These are phyloP conservation scores for Beauveria rudraprayagi DNA, from an alignment of 2,329 filamentous ascomycete genomes.

Conservation along the genomic window DNA sequence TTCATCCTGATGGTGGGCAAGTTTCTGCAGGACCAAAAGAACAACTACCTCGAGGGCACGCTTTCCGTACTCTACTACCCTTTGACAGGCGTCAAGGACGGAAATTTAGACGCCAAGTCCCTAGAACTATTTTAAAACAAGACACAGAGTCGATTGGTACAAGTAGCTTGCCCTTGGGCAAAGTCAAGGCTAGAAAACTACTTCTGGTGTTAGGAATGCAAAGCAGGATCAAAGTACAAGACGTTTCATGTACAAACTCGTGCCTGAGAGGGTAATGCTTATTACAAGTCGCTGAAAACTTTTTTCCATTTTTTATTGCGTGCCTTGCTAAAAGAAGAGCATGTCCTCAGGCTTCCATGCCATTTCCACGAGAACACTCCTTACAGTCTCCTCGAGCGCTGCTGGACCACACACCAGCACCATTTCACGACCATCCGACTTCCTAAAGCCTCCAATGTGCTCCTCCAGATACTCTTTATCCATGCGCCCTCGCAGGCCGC, in stretches of 20 bases:
- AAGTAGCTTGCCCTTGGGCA: neutral
- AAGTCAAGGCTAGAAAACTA: neutral
- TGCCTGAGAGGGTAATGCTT: neutral
- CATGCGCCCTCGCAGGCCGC: conserved; percentile 60
- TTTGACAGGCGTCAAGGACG: conserved; percentile 15
- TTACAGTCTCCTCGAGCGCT: conserved; percentile 61
- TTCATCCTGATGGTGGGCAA: conserved; percentile 81
- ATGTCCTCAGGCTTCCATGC: conserved; percentile 69
- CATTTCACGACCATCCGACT: conserved; percentile 42
- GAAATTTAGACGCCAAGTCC: neutral
- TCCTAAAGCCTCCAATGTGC: conserved; percentile 39
- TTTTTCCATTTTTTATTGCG: neutral
- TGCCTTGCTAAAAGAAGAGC: conserved; percentile 57
- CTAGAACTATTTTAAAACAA: neutral
- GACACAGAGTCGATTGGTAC: neutral
- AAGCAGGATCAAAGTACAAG: neutral
- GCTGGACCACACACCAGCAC: conserved; percentile 74
- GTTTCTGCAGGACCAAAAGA: conserved; percentile 40
- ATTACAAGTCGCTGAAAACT: neutral
- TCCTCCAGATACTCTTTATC: conserved; percentile 52
- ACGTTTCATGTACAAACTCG: neutral
- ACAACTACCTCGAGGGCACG: too few species aligned
- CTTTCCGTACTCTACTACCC: conserved; percentile 48
- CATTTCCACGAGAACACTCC: conserved; percentile 41
- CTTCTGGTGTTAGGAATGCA: neutral